Percentiles rank a stretch among this genome's conserved stretches.
phyloP scores from a whole-genome alignment of 306 rosid species.

The Luffa acutangula region DNA sequence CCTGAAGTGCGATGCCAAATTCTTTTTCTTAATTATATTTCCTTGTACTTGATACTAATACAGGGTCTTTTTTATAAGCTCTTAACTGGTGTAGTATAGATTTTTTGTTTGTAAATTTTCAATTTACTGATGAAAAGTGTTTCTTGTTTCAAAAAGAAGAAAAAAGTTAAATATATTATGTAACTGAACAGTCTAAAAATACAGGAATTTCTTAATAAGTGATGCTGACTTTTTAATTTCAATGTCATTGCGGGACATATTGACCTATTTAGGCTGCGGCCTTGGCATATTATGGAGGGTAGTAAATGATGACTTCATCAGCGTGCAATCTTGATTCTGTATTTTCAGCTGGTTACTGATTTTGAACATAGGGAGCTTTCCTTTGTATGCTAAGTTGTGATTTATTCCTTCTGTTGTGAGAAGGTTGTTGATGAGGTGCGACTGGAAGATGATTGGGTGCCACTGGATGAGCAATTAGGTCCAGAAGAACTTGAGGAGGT shows the following conservation, averaged over 20 bases:
- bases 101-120: no score
- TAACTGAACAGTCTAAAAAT: neutral
- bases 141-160: no score
- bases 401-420: slow-evolving; percentile 6
- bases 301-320: neutral
- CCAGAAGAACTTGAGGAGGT: slow-evolving; percentile 77
- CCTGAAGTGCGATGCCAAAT: no score
- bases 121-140: no score
- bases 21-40: no score
- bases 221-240: neutral
- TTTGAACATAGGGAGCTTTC: neutral
- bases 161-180: no score
- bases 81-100: no score
- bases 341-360: neutral
- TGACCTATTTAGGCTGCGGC: neutral
- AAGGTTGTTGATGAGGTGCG: slow-evolving; percentile 79
- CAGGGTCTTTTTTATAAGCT: no score
- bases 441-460: slow-evolving; percentile 98
- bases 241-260: neutral
- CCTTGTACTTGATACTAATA: no score
- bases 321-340: neutral
- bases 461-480: slow-evolving; percentile 78
- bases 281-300: neutral
- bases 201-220: neutral
- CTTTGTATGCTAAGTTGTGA: neutral